Base-by-base conservation (phyloP, 169 alveolate species). In the Cryptosporidium sp. region DNA sequence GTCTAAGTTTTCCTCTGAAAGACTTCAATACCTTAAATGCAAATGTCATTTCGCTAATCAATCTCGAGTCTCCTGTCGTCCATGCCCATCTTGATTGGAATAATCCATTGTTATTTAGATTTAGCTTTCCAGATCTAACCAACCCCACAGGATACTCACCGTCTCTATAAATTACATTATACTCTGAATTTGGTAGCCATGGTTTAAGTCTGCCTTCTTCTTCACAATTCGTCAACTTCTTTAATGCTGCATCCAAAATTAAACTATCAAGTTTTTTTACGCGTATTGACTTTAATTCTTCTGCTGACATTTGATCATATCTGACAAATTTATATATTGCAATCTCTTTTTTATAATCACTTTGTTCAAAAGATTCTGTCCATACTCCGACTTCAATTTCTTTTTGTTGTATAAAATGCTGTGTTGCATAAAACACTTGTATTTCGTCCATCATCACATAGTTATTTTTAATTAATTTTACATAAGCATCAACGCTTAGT, bases 301-400 rank as follows among this genome's bases (percentile, higher is more conserved):
- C 89, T 6, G 89, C 69, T 21, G 89, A 80, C 89, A 80, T 80
- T 29, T 80, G 89, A 23, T 80, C 89, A 26, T 62, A 80, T 60
- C 75, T 80, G 26, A 80, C 60, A 65, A 23, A 23, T 39, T 80
- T 80, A 26, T 80, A 80, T 48, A 80, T 80, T 8, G 21, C 67
- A 16, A 80, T 58, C 51, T 80, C 89, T 48, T 48, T 62, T 48
- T 37, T 45, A 18, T n/a, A 80, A 16, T 80, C 75, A 8, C 23
- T 33, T 31, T 65, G 39, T 29, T 42, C 68, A 16, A 61, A 37
- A 6, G 45, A 42, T 6, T 80, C 75, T 42, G 89, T 45, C 89
- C 89, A 80, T 14, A 80, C 16, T 29, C 89, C 89, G 3, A 80
- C 48, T 42, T 62, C 75, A 14, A 31, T 42, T 45, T 80, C 89